A percentile compares a stretch with the other conserved stretches of the same genome.
Conservation (phyloP, 2,329 filamentous ascomycete genomes). For the Sphaerulina musiva region DNA sequence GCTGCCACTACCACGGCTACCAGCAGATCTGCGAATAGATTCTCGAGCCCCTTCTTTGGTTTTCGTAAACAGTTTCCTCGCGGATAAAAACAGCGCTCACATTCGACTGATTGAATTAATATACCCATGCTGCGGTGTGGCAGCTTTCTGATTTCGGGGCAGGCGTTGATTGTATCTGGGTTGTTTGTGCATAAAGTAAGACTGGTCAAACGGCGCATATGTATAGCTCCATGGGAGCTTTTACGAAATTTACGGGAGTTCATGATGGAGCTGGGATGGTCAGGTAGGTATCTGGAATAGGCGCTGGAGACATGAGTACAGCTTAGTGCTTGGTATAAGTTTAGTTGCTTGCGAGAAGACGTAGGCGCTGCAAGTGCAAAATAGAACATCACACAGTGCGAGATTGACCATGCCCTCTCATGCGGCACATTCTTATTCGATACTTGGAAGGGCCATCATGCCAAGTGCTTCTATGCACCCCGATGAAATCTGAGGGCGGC, state of each 20-base stretch:
- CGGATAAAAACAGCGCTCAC: not conserved
- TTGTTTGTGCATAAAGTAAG: not conserved
- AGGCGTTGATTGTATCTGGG: not conserved
- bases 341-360: not conserved
- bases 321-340: not conserved
- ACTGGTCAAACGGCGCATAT: not conserved
- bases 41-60: not conserved
- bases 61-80: not conserved
- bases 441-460: not conserved
- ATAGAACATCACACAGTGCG: not conserved
- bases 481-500: too few relatives aligned
- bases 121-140: not conserved
- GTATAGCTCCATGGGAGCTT: not conserved
- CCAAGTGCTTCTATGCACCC: too few relatives aligned
- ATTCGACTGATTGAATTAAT: not conserved
- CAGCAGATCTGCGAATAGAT: not conserved
- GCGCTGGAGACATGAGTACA: not conserved
- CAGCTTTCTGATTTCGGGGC: not conserved
- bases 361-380: not conserved
- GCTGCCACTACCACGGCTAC: not conserved
- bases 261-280: not conserved
- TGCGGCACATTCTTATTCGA: not conserved
- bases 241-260: not conserved
- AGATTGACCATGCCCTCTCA: not conserved
- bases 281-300: too few relatives aligned